phyloP scores from a whole-genome alignment of 495 filamentous ascomycete species.

The Penicillium verhagenii region DNA sequence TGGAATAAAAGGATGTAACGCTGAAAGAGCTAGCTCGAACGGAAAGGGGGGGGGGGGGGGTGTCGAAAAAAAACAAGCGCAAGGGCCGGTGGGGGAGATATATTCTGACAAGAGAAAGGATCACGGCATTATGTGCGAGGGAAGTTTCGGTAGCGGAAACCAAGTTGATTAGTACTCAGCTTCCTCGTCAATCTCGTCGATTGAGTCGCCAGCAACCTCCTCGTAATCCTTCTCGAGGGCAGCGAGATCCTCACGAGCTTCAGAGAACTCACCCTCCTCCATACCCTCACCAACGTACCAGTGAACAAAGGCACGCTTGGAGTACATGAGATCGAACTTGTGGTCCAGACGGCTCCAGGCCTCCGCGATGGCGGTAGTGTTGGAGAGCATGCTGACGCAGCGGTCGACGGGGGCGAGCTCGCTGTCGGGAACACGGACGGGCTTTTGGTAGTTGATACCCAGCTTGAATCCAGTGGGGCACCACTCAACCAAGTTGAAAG shows the following conservation, averaged over 20 bases:
- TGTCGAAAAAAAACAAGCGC: constrained; percentile 24
- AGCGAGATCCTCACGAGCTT: constrained; percentile 86
- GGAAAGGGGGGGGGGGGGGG: constrained; percentile 28
- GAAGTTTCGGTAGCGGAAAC: not conserved
- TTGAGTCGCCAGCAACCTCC: constrained; percentile 76
- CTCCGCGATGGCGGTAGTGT: constrained; percentile 89
- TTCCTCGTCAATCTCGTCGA: constrained; percentile 55
- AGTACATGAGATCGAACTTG: constrained; percentile 98
- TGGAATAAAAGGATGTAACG: constrained; percentile 16
- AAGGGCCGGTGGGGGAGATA: constrained; percentile 18
- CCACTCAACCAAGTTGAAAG: constrained; percentile 93
- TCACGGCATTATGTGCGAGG: constrained; percentile 15
- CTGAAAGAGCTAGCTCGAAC: constrained; percentile 26
- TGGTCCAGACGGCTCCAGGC: constrained; percentile 86
- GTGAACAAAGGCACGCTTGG: constrained; percentile 91
- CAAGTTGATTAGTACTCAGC: constrained; percentile 61
- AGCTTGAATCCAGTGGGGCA: constrained; percentile 96
- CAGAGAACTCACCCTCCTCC: constrained; percentile 93
- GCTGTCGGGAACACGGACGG: constrained; percentile 69
- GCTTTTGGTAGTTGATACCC: constrained; percentile 91
- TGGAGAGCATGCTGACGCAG: constrained; percentile 86
- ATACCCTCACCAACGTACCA: constrained; percentile 97
- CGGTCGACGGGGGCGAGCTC: constrained; percentile 84
- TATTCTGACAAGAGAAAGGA: constrained; percentile 24
- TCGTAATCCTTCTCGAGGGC: constrained; percentile 91